These are phyloP conservation scores for Tranzscheliella williamsii DNA, from an alignment of 1,284 basidiomycete genomes.

Conservation along the genomic window DNA sequence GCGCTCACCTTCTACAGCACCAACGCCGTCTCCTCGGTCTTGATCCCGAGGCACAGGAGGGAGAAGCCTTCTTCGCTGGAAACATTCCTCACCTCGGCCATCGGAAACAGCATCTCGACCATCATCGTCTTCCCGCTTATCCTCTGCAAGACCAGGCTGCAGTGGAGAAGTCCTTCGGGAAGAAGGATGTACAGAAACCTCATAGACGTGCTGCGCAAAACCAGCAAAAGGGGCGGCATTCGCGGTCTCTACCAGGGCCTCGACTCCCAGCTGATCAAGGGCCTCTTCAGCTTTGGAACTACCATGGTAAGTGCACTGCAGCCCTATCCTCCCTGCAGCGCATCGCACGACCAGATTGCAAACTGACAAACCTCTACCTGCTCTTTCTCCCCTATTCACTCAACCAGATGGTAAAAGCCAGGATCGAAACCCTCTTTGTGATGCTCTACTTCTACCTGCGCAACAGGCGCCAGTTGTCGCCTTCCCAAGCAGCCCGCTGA, in stretches of 20 bases:
- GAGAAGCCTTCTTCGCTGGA: slow-evolving; percentile 49
- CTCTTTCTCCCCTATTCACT: too few species aligned
- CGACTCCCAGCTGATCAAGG: slow-evolving; percentile 51
- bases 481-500: too few species aligned
- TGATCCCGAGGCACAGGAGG: slow-evolving; percentile 38
- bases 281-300: slow-evolving; percentile 46
- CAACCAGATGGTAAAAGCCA: slow-evolving; percentile 44
- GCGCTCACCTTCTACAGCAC: slow-evolving; percentile 62
- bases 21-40: slow-evolving; percentile 43
- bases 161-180: slow-evolving; percentile 60
- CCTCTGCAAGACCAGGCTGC: slow-evolving; percentile 62
- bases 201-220: slow-evolving; percentile 48
- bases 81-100: slow-evolving; percentile 63
- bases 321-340: too few species aligned
- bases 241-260: slow-evolving; percentile 49
- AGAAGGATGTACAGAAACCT: slow-evolving; percentile 48
- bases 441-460: slow-evolving; percentile 30
- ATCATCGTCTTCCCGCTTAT: slow-evolving; percentile 62
- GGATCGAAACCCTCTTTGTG: slow-evolving; percentile 47
- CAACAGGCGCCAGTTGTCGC: too few species aligned
- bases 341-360: too few species aligned
- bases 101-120: slow-evolving; percentile 62
- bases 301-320: slow-evolving; percentile 51
- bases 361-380: too few species aligned
- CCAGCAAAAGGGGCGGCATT: slow-evolving; percentile 34